phyloP scores from a whole-genome alignment of 768 basidiomycete species.

The Boletus insuetus region DNA sequence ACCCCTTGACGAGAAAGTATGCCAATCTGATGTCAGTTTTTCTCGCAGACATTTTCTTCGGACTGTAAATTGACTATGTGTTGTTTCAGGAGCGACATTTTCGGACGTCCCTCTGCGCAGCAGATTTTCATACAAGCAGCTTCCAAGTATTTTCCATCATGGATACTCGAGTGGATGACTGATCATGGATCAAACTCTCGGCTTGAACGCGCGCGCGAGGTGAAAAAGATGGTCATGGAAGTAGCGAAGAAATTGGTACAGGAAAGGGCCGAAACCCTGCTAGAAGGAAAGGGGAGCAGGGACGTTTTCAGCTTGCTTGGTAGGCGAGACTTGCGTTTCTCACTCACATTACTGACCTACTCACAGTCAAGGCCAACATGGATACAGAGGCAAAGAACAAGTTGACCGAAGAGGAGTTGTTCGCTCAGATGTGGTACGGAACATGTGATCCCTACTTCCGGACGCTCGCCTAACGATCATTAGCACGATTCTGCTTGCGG shows the following conservation, averaged over 20 bases:
- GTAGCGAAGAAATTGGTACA: slow-evolving; percentile 16
- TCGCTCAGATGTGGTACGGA: slow-evolving; percentile 22
- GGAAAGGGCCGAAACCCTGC: slow-evolving; percentile 15
- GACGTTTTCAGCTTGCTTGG: slow-evolving; percentile 38
- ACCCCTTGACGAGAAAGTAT: slow-evolving; percentile 12
- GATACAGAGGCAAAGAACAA: slow-evolving; percentile 24
- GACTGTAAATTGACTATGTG: not conserved
- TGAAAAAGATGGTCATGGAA: not conserved
- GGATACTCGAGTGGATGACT: slow-evolving; percentile 34
- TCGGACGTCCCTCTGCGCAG: slow-evolving; percentile 14
- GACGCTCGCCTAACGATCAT: not conserved
- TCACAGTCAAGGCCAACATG: slow-evolving; percentile 30
- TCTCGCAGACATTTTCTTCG: slow-evolving; percentile 1
- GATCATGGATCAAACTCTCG: slow-evolving; percentile 26
- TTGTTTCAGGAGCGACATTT: slow-evolving; percentile 24
- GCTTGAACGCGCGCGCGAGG: slow-evolving; percentile 15
- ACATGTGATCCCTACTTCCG: not conserved
- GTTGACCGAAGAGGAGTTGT: slow-evolving; percentile 16
- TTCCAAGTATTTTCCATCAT: slow-evolving; percentile 13
- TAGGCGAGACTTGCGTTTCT: slow-evolving; percentile 7
- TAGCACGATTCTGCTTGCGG: slow-evolving; percentile 48
- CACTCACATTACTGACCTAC: not conserved
- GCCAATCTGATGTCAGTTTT: slow-evolving; percentile 12
- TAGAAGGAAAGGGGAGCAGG: slow-evolving; percentile 11
- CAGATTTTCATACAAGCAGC: slow-evolving; percentile 17